Evolutionary conservation across 2,329 filamentous ascomycete genomes (phyloP), one percentile per base, ranked within the genome.

Genomic region (Hymenoscyphus albidus): DNA sequence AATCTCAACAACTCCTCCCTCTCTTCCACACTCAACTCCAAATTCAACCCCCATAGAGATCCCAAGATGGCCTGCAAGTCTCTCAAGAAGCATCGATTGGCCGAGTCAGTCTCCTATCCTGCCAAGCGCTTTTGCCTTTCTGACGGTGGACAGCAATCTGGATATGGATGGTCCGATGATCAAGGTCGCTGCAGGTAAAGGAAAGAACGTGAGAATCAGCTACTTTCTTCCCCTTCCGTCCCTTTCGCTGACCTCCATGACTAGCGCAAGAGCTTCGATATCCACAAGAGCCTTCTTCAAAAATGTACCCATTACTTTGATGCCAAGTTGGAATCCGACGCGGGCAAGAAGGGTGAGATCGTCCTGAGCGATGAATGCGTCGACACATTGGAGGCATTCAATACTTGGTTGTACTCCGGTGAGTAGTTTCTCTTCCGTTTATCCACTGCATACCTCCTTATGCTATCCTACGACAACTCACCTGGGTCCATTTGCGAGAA

Each of bases 241-340:
- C 40, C 3, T 32, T n/a, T 64, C 60, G 31, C 58, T 66, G 6
- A 62, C 13, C 40, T 42, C 22, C 16, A 13, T 18, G 44, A 6
- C 0, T 27, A 69, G 67, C 40, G 51, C 31, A 59, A 67, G 63
- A 48, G 39, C 13, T 64, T 67, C 39, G 60, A 55, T 18, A 55
- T 70, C 44, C 68, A 69, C 58, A 68, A 66, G 54, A 32, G 14
- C 12, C 48, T 68, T 22, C 59, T 70, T 6, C 54, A 66, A 27
- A 64, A 62, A 38, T 58, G 44, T 22, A 64, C 66, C 5, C 59
- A 63, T 27, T 66, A 66, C 31, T 70, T 66, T 42, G 64, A 67
- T 16, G 44, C 59, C 7, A 54, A 54, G 7, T 35, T 67, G 10
- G 58, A 64, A 3, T 58, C 58, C 3, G 51, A 63, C 13, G 31